Evolutionary conservation across 371 early-diverging fungal genomes (phyloP).

Genomic region (Haplosporangium sp.): DNA sequence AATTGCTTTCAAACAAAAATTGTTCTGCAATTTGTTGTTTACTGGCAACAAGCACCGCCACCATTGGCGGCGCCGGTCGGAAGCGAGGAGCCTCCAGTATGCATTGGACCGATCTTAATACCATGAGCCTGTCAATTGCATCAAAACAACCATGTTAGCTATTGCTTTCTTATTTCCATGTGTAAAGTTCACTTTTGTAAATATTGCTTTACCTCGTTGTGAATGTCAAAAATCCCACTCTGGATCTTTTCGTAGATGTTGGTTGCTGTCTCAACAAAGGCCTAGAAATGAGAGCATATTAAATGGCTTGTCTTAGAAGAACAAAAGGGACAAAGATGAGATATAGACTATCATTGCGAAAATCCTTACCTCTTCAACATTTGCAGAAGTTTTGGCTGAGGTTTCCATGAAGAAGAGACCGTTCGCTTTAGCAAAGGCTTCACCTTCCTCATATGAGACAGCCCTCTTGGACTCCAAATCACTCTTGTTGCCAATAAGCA

Average conservation of each 20-base stretch:
- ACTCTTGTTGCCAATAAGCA: slow-evolving; percentile 95
- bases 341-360: too few relatives aligned
- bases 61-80: slow-evolving; percentile 48
- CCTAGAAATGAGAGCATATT: slow-evolving; percentile 50
- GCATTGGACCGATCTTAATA: slow-evolving; percentile 64
- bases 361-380: slow-evolving; percentile 79
- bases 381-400: slow-evolving; percentile 92
- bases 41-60: slow-evolving; percentile 53
- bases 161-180: background rate
- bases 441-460: slow-evolving; percentile 90
- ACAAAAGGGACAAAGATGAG: slow-evolving; percentile 1
- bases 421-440: slow-evolving; percentile 86
- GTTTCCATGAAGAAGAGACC: slow-evolving; percentile 93
- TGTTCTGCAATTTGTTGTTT: background rate
- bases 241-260: slow-evolving; percentile 88
- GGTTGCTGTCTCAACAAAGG: slow-evolving; percentile 80
- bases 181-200: background rate
- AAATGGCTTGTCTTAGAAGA: background rate
- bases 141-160: slow-evolving; percentile 4
- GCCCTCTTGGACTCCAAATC: slow-evolving; percentile 87
- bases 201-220: slow-evolving; percentile 68
- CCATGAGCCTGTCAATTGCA: slow-evolving; percentile 60
- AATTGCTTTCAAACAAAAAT: too few relatives aligned
- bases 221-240: slow-evolving; percentile 77
- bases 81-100: slow-evolving; percentile 53